phyloP scores from a whole-genome alignment of 1,284 basidiomycete genomes.

The Rhodotorula mucilaginosa region DNA sequence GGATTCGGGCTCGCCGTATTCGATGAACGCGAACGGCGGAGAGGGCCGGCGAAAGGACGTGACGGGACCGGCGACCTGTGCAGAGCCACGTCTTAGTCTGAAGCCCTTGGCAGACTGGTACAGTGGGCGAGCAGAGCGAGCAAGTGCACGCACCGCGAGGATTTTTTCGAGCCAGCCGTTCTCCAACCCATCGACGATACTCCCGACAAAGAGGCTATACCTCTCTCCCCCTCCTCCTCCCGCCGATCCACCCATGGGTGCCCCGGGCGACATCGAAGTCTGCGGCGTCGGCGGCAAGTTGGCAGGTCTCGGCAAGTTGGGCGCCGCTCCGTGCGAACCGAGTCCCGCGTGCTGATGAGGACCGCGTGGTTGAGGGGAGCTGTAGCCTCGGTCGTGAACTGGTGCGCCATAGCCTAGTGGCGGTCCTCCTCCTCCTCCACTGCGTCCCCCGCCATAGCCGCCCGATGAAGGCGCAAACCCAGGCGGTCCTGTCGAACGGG shows the following conservation, averaged over 20 bases:
- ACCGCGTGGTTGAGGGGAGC: slow-evolving; percentile 1
- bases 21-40: slow-evolving; percentile 46
- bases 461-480: neutral
- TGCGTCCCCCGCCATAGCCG: slow-evolving; percentile 23
- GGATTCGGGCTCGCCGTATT: slow-evolving; percentile 46
- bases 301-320: slow-evolving; percentile 23
- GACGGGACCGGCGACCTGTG: slow-evolving; percentile 43
- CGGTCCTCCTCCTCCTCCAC: neutral
- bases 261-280: neutral
- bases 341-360: slow-evolving; percentile 16
- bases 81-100: too few relatives aligned
- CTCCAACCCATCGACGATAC: slow-evolving; percentile 44
- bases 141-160: slow-evolving; percentile 37
- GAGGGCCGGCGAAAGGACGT: slow-evolving; percentile 43
- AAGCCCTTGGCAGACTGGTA: too few relatives aligned
- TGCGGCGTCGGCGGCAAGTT: slow-evolving; percentile 11
- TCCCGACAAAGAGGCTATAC: slow-evolving; percentile 46
- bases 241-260: neutral
- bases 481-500: neutral
- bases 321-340: slow-evolving; percentile 33
- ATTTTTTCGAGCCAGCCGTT: slow-evolving; percentile 45
- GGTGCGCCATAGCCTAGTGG: slow-evolving; percentile 43
- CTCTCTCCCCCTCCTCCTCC: slow-evolving; percentile 31
- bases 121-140: neutral
- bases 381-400: slow-evolving; percentile 44